Evolutionary conservation across 106 monocot species (phyloP).

Genomic region (Apostasia shenzhenica): DNA sequence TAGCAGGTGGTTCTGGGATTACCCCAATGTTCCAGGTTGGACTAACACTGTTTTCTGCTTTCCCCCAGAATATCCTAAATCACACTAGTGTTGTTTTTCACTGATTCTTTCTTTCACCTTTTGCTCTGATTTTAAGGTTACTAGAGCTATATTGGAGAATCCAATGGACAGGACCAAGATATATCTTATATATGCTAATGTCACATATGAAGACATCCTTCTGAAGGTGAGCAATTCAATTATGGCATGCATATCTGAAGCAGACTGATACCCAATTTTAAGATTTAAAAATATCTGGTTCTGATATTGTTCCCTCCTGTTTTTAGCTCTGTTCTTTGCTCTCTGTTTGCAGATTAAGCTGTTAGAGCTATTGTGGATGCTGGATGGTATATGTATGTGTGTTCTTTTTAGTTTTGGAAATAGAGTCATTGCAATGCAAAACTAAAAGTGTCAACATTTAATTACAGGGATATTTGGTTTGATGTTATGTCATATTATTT

Average conservation of each 20-base stretch:
- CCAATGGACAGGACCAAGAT: slow-evolving; percentile 74
- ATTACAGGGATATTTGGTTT: too few species aligned
- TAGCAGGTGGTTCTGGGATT: slow-evolving; percentile 97
- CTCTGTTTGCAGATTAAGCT: too few species aligned
- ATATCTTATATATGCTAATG: slow-evolving; percentile 95
- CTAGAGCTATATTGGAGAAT: slow-evolving; percentile 93
- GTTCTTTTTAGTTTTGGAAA: too few species aligned
- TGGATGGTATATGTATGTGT: too few species aligned
- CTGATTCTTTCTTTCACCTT: neutral
- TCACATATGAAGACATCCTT: slow-evolving; percentile 91
- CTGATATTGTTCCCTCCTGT: too few species aligned
- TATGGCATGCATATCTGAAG: neutral
- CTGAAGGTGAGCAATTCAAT: slow-evolving; percentile 53
- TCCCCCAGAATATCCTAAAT: neutral
- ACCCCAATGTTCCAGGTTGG: slow-evolving; percentile 96
- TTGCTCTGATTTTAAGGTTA: slow-evolving; percentile 34
- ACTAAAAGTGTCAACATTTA: too few species aligned
- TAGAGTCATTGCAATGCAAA: too few species aligned
- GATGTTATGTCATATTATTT: too few species aligned
- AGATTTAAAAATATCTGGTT: too few species aligned
- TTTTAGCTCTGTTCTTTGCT: too few species aligned
- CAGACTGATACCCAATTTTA: neutral
- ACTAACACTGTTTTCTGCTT: neutral
- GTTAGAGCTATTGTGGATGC: too few species aligned
- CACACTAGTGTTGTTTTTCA: neutral